These are phyloP conservation scores for Tricholomella constricta DNA, from an alignment of 768 basidiomycete genomes.

Conservation along the genomic window DNA sequence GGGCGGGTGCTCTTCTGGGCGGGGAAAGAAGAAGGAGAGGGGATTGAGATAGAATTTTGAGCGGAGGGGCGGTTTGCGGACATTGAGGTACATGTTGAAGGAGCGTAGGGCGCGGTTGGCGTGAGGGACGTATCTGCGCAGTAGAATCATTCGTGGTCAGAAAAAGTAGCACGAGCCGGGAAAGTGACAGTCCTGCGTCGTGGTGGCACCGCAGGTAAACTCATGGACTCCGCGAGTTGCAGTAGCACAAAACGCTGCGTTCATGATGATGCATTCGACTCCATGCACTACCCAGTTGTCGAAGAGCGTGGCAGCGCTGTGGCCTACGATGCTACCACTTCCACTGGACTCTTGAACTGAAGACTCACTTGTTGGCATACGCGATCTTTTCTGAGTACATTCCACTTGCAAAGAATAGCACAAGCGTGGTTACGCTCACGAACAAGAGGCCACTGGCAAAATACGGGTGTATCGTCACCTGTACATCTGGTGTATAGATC, in stretches of 20 bases:
- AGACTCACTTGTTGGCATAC: constrained; percentile 88
- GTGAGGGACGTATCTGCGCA: constrained; percentile 90
- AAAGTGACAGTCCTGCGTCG: too few species aligned
- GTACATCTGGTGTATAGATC: constrained; percentile 40
- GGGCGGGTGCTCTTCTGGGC: constrained; percentile 32
- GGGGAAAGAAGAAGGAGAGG: constrained; percentile 59
- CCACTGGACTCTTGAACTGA: too few species aligned
- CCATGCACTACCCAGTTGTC: too few species aligned
- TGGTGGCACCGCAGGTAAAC: too few species aligned
- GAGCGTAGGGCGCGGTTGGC: constrained; percentile 89
- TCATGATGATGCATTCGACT: too few species aligned
- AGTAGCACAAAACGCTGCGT: too few species aligned
- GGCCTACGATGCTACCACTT: too few species aligned
- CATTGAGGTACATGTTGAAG: constrained; percentile 97
- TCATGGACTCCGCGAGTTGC: too few species aligned
- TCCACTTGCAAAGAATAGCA: constrained; percentile 94
- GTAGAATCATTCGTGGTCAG: background rate
- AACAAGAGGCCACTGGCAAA: constrained; percentile 79
- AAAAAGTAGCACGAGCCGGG: too few species aligned
- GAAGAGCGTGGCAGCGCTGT: too few species aligned
- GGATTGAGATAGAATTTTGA: constrained; percentile 60
- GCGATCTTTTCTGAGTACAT: constrained; percentile 96
- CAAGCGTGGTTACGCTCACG: constrained; percentile 86
- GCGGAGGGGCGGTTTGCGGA: constrained; percentile 74
- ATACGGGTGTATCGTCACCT: constrained; percentile 67